A percentile compares a stretch with the other conserved stretches of the same genome.
These are phyloP conservation scores for Brettanomyces nanus DNA, from an alignment of 805 yeast species.

Conservation along the genomic window DNA sequence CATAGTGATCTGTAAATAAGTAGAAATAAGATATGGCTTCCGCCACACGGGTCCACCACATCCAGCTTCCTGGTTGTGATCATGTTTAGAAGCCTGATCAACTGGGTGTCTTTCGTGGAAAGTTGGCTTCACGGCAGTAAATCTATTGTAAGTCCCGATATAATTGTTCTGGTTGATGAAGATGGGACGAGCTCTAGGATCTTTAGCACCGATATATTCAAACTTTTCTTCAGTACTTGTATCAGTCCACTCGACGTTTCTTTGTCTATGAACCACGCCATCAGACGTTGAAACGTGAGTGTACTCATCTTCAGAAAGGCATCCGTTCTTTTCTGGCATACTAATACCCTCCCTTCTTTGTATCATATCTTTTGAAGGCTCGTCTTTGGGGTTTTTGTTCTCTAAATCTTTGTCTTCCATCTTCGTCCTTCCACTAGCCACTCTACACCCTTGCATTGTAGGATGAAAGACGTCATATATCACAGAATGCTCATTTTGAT, in stretches of 20 bases:
- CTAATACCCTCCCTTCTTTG: background rate
- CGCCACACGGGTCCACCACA: conserved; percentile 37
- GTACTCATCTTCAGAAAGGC: background rate
- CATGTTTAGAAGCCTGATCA: conserved; percentile 9
- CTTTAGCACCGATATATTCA: background rate
- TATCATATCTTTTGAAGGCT: background rate
- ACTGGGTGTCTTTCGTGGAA: background rate
- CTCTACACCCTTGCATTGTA: conserved; percentile 1
- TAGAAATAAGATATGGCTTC: conserved; percentile 47
- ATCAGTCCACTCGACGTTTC: too few species aligned
- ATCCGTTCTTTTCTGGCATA: background rate
- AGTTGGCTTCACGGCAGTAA: conserved; percentile 36
- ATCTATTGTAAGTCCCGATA: conserved; percentile 40
- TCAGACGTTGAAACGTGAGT: too few species aligned
- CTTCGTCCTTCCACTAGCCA: conserved; percentile 1
- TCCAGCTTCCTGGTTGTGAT: conserved; percentile 49
- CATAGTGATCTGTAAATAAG: conserved; percentile 50
- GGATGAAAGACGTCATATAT: background rate
- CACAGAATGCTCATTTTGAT: conserved; percentile 1
- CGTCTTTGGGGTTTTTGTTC: background rate
- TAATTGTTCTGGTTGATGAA: conserved; percentile 4
- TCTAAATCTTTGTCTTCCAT: background rate
- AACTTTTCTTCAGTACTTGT: background rate
- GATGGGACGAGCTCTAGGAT: background rate
- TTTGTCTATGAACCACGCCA: too few species aligned